Evolutionary conservation across 352 stramenopile species (phyloP), one percentile per base, ranked within the genome.

Genomic region (Globisporangium cylindrosporum): DNA sequence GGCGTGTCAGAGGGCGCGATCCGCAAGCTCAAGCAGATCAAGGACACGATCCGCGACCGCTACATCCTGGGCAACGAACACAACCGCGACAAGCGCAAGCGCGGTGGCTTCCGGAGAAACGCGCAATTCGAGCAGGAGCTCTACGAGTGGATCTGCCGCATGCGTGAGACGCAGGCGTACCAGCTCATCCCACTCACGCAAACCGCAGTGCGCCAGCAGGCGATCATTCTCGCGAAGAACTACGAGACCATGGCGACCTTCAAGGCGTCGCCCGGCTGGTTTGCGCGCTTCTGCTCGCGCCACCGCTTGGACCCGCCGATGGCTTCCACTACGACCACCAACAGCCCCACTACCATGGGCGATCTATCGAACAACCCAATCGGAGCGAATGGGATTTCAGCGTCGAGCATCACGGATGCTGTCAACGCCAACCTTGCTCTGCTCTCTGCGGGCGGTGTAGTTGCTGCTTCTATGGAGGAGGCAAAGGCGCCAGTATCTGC

Each of bases 11-110:
- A 94, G 54, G 87, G 85, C 38, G 89, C 87, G 57, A 94, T 96
- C 68, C 86, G 88, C 67, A 96, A 96, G 74, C 86, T 94, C 59
- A 93, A 93, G 75, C 87, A 96, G 73, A 92, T 95, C 73, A 90
- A 93, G 66, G 84, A 94, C 78, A 83, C 80, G 10, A 87, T 96
- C 60, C 83, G 88, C 68, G 85, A 89, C 53, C 89, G 89, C 62
- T 96, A 94, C 73, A 78, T 77, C 55, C 82, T 91, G 66, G 89
- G 89, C 64, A 93, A 94, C 62, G 85, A 95, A 63, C 79, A 91
- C 68, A 94, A 95, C 67, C 85, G 89, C 68, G 87, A 93, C 78
- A 92, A 90, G 73, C 86, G 89, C 73, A 94, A 94, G 73, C 85
- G 89, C 67, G 89, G 87, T 32, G 86, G 84, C 54, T 94, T 93